Evolutionary conservation across 73 alveolate genomes (phyloP), one percentile per base, ranked within the genome.

Genomic region (Paramecium primaurelia): DNA sequence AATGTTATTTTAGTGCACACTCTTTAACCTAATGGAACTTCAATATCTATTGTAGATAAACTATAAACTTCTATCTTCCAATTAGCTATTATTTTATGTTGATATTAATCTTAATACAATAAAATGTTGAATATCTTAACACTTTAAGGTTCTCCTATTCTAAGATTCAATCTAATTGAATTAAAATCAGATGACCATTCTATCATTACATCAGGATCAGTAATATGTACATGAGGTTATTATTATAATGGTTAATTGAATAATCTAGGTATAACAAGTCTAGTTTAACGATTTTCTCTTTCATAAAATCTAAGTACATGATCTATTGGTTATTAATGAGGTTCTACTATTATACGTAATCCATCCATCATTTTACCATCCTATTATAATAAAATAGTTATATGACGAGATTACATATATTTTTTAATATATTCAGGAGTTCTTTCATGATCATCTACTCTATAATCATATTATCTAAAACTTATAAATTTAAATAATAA

Each of bases 11-110:
- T 80, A 80, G 91, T 49, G 8, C 75, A 42, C 1, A 80, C 73
- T 42, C 12, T 80, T 26, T 80, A 80, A 26, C 91, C 91, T 20
- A 80, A 11, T 8, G 91, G 91, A 9, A 80, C 91, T 80, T 42
- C 47, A 40, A 80, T 26, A 18, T 80, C 91, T 14, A 80, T 28
- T 1, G 88, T 85, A n/a, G 59, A 32, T 28, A 89, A 64, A 25
- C 89, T 51, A 71, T 89, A 85, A 71, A 89, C 86, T 89, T 89
- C 94, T n/a, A 89, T 71, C 51, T 71, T 60, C 94, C 94, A 89
- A 89, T 89, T 68, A 12, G 86, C 94, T 28, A 71, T 18, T 22
- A 89, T 20, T 64, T 68, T 8, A 47, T 71, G 68, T 25, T 71
- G 75, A 60, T 45, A 89, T 32, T 58, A 22, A 71, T 89, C 94